Evolutionary conservation across 441 rosid genomes (phyloP), one percentile per base, ranked within the genome.

Genomic region (Rhodomyrtus psidioides): DNA sequence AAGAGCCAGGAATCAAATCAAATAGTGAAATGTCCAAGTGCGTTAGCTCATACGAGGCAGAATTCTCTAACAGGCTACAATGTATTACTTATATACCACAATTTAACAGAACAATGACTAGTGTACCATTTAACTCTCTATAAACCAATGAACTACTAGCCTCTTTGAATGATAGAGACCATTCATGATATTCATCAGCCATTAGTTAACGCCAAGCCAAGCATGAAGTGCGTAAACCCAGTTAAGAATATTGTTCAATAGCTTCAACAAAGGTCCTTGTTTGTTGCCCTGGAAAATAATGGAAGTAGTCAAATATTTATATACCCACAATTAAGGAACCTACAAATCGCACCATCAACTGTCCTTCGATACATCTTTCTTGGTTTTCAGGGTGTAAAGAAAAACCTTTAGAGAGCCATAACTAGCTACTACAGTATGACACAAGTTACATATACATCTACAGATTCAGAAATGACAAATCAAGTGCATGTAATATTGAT

Each of bases 141-240:
- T 96, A 98, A 85, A 94, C 95, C 87, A 96, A 93, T 87, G 95
- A 90, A 90, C 98, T 96, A 88, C 89, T 93, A 89, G 98, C 97
- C 90, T 94, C 98, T 87, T 91, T 95, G 88, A 95, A 94, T 94
- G 91, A 92, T 90, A 89, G 88, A 86, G 97, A 95, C 99, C 99
- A 98, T 89, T 93, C 97, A 60, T 83, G 91, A 93, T 95, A 98
- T 91, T 98, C 99, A 83, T 94, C 93, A 87, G 94, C 97, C 91
- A 92, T 90, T 85, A 98, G 84, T 90, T 95, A 99, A 86, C 98
- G 94, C 95, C 98, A 96, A 87, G 99, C 99, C 94, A 98, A 88
- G 92, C 98, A 98, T 89, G 96, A 92, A 82, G 98, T 98, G 76
- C 98, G 98, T 83, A 98, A 92, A 82, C 99, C 99, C 93, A 94